phyloP scores from a whole-genome alignment of 2,329 filamentous ascomycete genomes.

The Grosmannia serpens region DNA sequence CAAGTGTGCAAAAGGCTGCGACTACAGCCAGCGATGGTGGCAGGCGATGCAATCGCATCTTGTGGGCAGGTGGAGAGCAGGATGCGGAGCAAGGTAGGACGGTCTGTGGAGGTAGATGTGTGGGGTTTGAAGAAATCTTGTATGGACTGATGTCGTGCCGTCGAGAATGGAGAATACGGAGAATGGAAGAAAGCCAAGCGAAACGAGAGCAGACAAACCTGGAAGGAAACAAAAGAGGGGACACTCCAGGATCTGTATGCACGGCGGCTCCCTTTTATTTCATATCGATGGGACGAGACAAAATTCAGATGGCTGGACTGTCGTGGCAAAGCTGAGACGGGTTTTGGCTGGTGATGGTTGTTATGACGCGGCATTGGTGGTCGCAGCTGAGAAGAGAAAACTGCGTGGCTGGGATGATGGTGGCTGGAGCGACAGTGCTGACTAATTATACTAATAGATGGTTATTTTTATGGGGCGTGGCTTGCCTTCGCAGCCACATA shows the following conservation, averaged over 20 bases:
- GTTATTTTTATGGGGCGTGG: too few species aligned
- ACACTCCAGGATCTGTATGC: not conserved
- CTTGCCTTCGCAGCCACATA: too few species aligned
- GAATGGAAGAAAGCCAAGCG: not conserved
- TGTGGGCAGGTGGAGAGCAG: not conserved
- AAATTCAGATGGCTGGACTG: not conserved
- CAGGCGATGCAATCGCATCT: slow-evolving; percentile 12
- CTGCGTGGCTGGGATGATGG: not conserved
- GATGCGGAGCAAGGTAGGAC: not conserved
- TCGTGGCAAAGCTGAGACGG: not conserved
- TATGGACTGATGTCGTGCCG: not conserved
- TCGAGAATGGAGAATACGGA: not conserved
- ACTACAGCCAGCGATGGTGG: slow-evolving; percentile 7
- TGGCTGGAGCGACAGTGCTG: not conserved
- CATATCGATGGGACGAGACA: not conserved
- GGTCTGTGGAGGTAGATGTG: not conserved
- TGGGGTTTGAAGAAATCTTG: not conserved
- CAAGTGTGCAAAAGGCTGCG: slow-evolving; percentile 7
- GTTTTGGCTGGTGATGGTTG: too few species aligned
- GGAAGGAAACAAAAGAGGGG: not conserved
- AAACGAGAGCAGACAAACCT: not conserved
- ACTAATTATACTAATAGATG: too few species aligned
- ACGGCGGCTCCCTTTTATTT: not conserved
- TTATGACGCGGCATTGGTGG: not conserved
- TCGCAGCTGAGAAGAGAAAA: not conserved